Base-by-base conservation (phyloP, 768 basidiomycete species). In the Dacryopinax spathularia region DNA sequence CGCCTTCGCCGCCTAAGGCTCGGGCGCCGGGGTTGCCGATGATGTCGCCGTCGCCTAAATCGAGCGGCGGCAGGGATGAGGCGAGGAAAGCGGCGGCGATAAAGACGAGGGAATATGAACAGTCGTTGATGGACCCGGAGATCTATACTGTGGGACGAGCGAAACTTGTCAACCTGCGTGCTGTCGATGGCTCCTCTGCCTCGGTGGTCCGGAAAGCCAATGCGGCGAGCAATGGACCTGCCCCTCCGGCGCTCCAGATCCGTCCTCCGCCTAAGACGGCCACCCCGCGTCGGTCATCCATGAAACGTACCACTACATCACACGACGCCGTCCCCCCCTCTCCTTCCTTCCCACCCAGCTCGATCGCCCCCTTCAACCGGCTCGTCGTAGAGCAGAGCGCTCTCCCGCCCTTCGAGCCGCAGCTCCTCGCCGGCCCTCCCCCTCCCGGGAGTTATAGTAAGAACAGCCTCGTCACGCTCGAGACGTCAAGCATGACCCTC, bases 391-490 rank as follows among this genome's bases (percentile, higher is more conserved):
- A 56, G 10, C 48, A 25, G 20, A 27, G 25, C 29, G 25, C 69
- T 2, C 79, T 75, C 41, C 79, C 83, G 1, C 79, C 83, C 0
- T 91, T 91, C 73, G 78, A 79, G 12, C 78, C 86, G 1, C 79
- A 90, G 61, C 79, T 90, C 4, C 71, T 91, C 33, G 85, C 86
- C 0, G 74, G 82, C 22, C 37, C 5, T 29, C 41, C 62, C 22
- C 73, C 79, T 1, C 84, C 85, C 10, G 72, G 75, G 4, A 71
- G 75, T 39, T 69, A 71, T 6, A 69, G n/a, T 27, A 82, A 12
- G 84, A 89, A 67, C 79, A 74, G 84, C 34, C 82, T 91, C 60
- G 79, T 91, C 60, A 82, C 83, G 1, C 67, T 91, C 48, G 89
- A 91, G 73, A 89, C 89, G 16, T 84, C 82, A 67, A 87, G 87